Percentiles rank a stretch among this genome's conserved stretches.
Evolutionary conservation across 2,329 filamentous ascomycete genomes (phyloP).

Genomic region (Talaromyces islandicus): DNA sequence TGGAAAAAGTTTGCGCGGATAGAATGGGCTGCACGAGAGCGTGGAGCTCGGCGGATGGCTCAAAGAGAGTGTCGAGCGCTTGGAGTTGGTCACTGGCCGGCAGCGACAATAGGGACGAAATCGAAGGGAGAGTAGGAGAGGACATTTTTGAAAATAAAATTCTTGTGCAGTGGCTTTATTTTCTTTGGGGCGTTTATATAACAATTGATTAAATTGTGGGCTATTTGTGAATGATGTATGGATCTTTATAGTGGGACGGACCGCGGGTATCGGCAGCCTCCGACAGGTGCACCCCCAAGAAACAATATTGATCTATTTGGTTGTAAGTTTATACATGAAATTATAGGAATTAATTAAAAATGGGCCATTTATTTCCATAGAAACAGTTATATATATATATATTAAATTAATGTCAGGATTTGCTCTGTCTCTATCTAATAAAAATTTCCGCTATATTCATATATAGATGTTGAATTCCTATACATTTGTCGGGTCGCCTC

Average conservation of each 20-base stretch:
- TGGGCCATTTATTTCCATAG: too few species aligned
- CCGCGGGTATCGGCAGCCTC: not conserved
- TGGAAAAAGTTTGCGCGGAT: slow-evolving; percentile 53
- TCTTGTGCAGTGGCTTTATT: not conserved
- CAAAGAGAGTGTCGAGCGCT: slow-evolving; percentile 74
- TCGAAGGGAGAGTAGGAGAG: slow-evolving; percentile 47
- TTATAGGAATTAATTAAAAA: too few species aligned
- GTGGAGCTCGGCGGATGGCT: slow-evolving; percentile 71
- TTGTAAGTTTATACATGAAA: too few species aligned
- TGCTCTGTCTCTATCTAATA: too few species aligned
- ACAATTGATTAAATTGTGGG: not conserved
- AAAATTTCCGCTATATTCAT: too few species aligned
- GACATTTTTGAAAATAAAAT: not conserved
- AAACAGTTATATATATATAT: too few species aligned
- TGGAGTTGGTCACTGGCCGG: slow-evolving; percentile 47
- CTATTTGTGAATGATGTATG: not conserved
- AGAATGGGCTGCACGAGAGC: slow-evolving; percentile 63
- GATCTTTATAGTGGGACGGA: not conserved
- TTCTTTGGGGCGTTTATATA: not conserved
- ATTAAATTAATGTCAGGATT: too few species aligned
- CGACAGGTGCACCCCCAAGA: not conserved
- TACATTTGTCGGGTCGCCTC: too few species aligned
- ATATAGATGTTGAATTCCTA: too few species aligned
- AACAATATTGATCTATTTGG: too few species aligned
- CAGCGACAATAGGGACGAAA: slow-evolving; percentile 51